Evolutionary conservation across 2,329 filamentous ascomycete genomes (phyloP).

Genomic region (Nigrospora osmanthi): DNA sequence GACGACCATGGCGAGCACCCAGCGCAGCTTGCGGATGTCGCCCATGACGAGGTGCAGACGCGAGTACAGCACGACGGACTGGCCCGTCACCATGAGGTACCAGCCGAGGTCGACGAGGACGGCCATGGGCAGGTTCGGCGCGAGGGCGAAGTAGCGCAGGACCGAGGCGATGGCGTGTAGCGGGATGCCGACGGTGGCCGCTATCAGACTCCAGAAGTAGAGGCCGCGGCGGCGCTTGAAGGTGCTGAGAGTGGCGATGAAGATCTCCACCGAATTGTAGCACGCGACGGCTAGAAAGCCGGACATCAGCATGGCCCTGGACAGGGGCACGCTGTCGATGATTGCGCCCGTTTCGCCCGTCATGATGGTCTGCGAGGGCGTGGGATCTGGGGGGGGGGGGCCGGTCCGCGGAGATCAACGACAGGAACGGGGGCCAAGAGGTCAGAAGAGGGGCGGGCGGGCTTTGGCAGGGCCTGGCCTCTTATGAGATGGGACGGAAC

Average conservation of each 20-base stretch:
- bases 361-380: too few relatives aligned
- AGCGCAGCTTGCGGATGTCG: constrained; percentile 35
- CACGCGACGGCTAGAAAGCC: constrained; percentile 17
- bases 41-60: constrained; percentile 51
- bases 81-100: constrained; percentile 50
- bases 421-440: too few relatives aligned
- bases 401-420: too few relatives aligned
- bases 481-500: too few relatives aligned
- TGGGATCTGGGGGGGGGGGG: too few relatives aligned
- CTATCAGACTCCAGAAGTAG: constrained; percentile 32
- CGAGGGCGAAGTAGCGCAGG: constrained; percentile 10
- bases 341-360: too few relatives aligned
- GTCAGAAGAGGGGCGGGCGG: too few relatives aligned
- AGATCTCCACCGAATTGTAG: constrained; percentile 31
- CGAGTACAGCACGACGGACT: constrained; percentile 50
- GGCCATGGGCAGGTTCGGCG: constrained; percentile 7
- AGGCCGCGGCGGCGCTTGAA: constrained; percentile 28
- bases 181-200: constrained; percentile 16
- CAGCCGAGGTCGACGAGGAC: constrained; percentile 35
- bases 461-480: too few relatives aligned
- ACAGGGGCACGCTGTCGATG: too few relatives aligned
- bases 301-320: too few relatives aligned
- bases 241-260: constrained; percentile 27
- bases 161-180: constrained; percentile 6
- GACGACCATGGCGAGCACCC: constrained; percentile 48